Conservation (phyloP, 129 eudicot genomes). For the Flaveria ramosissima region DNA sequence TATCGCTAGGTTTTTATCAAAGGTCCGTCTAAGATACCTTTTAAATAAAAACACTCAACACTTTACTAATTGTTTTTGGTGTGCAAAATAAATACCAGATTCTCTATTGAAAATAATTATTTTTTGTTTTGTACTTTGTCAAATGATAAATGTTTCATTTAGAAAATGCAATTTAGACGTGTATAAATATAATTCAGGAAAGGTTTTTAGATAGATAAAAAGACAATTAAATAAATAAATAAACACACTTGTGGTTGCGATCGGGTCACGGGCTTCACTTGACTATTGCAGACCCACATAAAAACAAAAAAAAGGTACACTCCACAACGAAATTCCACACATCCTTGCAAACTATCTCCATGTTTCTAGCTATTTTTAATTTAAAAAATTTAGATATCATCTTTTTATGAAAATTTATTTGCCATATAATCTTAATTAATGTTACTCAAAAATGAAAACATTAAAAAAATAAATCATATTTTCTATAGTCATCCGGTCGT, state of each 20-base stretch:
- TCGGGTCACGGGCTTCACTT: slow-evolving; percentile 66
- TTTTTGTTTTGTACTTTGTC: not conserved
- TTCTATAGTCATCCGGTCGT: no score
- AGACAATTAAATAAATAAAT: slow-evolving; percentile 8
- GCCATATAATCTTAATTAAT: no score
- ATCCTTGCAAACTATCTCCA: slow-evolving; percentile 12
- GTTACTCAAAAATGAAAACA: no score
- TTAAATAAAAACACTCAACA: not conserved
- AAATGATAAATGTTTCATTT: not conserved
- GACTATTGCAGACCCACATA: slow-evolving; percentile 44
- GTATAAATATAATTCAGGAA: not conserved
- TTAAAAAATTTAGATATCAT: not conserved
- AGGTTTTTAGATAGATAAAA: not conserved
- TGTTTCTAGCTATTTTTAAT: not conserved
- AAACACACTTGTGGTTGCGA: slow-evolving; percentile 34
- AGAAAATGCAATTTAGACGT: not conserved
- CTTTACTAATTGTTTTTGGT: not conserved
- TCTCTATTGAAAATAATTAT: not conserved
- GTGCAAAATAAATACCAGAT: not conserved
- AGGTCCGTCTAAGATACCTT: no score
- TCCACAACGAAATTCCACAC: slow-evolving; percentile 31
- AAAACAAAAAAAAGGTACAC: slow-evolving; percentile 37
- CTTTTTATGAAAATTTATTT: no score
- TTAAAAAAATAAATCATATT: no score
- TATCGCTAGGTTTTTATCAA: no score